These are phyloP conservation scores for Trichosporon faecale DNA, from an alignment of 1,284 basidiomycete species.

Conservation along the genomic window DNA sequence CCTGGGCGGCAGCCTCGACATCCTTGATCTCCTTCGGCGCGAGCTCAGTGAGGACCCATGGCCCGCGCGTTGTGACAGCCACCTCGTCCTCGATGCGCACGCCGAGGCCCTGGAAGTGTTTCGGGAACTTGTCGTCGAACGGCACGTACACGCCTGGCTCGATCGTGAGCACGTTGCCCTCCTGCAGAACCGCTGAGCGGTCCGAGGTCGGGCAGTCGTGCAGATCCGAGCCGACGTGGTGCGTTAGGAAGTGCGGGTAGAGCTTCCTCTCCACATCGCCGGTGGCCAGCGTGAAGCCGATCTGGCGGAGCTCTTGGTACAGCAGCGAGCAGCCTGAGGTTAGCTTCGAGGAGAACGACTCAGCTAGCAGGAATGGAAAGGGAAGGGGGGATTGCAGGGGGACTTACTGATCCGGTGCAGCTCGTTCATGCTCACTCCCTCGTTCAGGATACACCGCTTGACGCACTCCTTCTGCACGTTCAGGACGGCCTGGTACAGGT, in stretches of 20 bases:
- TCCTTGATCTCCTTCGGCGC: conserved; percentile 89
- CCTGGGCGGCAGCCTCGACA: conserved; percentile 79
- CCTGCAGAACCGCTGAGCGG: conserved; percentile 56
- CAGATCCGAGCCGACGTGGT: conserved; percentile 56
- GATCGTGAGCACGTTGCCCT: conserved; percentile 81
- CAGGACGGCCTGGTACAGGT: conserved; percentile 70
- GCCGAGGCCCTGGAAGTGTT: conserved; percentile 79
- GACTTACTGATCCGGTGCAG: conserved; percentile 66
- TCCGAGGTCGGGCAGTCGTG: conserved; percentile 54
- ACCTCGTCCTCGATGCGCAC: conserved; percentile 92
- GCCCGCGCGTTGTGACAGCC: conserved; percentile 66
- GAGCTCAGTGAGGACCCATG: conserved; percentile 66
- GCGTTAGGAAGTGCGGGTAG: conserved; percentile 73
- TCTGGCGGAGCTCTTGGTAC: conserved; percentile 68
- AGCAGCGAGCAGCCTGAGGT: conserved; percentile 64
- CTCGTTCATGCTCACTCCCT: conserved; percentile 64
- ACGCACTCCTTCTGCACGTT: conserved; percentile 56
- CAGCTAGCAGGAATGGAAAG: not conserved
- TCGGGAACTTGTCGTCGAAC: conserved; percentile 69
- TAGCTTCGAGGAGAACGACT: not conserved
- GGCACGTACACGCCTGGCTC: conserved; percentile 69
- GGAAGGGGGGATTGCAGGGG: not conserved
- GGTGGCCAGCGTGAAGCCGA: conserved; percentile 69
- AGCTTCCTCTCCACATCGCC: conserved; percentile 76
- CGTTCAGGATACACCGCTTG: conserved; percentile 54